Conservation (phyloP, 306 rosid species). For the Pyrus pyrifolia region DNA sequence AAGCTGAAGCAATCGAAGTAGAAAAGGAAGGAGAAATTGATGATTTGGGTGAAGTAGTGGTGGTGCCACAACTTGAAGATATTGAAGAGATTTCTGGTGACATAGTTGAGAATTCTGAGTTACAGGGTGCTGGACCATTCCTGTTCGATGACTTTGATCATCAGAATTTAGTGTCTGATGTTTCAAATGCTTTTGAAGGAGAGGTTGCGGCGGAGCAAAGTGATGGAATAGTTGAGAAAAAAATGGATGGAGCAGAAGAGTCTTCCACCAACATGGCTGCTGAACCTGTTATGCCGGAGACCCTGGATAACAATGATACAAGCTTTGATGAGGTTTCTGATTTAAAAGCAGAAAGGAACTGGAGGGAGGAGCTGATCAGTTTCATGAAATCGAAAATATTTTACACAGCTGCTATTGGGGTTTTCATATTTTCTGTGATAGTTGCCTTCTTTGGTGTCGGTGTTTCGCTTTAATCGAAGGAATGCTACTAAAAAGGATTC, state of each 20-base stretch:
- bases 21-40: background rate
- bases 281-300: background rate
- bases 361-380: conserved; percentile 5
- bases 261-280: background rate
- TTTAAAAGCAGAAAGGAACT: background rate
- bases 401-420: conserved; percentile 13
- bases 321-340: background rate
- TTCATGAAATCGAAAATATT: background rate
- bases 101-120: background rate
- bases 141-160: background rate
- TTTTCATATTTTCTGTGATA: conserved; percentile 3
- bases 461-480: background rate
- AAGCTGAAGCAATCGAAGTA: conserved; percentile 9
- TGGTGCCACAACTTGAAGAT: conserved; percentile 1
- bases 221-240: conserved; percentile 12
- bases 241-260: background rate
- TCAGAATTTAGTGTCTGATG: background rate
- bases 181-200: background rate
- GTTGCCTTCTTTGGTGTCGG: conserved; percentile 12
- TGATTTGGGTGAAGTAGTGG: background rate
- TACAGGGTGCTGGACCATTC: background rate
- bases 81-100: background rate
- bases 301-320: background rate
- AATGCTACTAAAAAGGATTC: conserved; percentile 9
- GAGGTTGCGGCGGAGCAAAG: background rate